phyloP scores from a whole-genome alignment of 2,329 filamentous ascomycete genomes.

The Metarhizium humberi region DNA sequence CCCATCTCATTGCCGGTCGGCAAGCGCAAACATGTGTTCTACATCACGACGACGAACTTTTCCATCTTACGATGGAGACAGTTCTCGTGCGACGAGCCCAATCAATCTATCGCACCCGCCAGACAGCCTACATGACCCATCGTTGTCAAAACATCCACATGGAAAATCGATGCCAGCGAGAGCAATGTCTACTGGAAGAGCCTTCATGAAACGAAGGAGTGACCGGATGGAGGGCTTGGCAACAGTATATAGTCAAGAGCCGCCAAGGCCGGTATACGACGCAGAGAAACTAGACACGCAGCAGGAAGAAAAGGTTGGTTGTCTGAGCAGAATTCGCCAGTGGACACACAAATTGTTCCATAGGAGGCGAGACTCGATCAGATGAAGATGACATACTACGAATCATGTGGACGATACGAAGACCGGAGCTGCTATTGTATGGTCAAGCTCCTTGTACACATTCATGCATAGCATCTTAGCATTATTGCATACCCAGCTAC shows the following conservation, averaged over 20 bases:
- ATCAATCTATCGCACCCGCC: neutral
- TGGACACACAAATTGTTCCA: slow-evolving; percentile 10
- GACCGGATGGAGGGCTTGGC: slow-evolving; percentile 5
- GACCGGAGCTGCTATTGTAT: neutral
- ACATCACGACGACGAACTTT: slow-evolving; percentile 9
- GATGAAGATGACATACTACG: neutral
- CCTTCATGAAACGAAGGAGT: slow-evolving; percentile 16
- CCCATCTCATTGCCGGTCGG: slow-evolving; percentile 15
- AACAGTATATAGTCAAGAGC: slow-evolving; percentile 1
- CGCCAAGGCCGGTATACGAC: neutral
- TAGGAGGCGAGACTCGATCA: neutral
- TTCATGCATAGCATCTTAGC: neutral
- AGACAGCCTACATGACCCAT: neutral
- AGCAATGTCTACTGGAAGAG: slow-evolving; percentile 15
- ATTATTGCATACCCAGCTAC: neutral
- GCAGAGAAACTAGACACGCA: neutral
- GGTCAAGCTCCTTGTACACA: neutral
- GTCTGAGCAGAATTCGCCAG: slow-evolving; percentile 5
- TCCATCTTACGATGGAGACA: slow-evolving; percentile 5
- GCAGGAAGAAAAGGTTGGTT: slow-evolving; percentile 2
- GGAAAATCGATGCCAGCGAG: slow-evolving; percentile 8
- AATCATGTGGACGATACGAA: neutral
- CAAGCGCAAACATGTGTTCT: slow-evolving; percentile 3
- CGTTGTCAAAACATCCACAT: neutral
- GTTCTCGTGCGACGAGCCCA: slow-evolving; percentile 4